Evolutionary conservation across 768 basidiomycete genomes (phyloP).

Genomic region (Podaxis sp.): DNA sequence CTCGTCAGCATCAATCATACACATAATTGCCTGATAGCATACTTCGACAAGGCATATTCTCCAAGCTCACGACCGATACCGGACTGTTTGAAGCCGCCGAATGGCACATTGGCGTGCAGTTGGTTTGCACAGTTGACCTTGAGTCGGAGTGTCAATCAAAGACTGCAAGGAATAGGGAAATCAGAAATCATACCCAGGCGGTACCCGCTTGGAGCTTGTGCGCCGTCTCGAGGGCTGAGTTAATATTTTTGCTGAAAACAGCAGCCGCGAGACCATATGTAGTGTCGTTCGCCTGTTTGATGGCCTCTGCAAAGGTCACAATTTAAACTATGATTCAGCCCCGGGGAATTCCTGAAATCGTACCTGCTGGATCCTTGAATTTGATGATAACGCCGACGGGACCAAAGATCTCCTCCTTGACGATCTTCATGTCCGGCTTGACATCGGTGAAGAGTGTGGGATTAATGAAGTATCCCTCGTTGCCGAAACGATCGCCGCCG

Average conservation of each 20-base stretch:
- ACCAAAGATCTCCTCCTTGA: conserved; percentile 72
- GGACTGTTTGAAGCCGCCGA: conserved; percentile 85
- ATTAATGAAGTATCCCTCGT: conserved; percentile 65
- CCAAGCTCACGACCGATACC: conserved; percentile 83
- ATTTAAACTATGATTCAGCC: neutral
- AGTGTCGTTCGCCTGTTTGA: conserved; percentile 82
- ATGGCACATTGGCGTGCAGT: conserved; percentile 61
- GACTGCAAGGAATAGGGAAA: neutral
- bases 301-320: conserved; percentile 51
- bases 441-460: conserved; percentile 73
- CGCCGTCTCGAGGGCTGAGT: conserved; percentile 69
- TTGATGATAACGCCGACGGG: conserved; percentile 72
- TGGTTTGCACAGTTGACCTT: conserved; percentile 52
- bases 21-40: conserved; percentile 19
- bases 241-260: conserved; percentile 81
- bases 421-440: conserved; percentile 65
- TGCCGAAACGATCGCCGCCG: conserved; percentile 61
- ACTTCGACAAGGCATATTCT: conserved; percentile 70
- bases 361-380: conserved; percentile 46
- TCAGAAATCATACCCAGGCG: conserved; percentile 49
- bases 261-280: conserved; percentile 85
- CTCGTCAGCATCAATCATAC: conserved; percentile 1
- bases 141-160: neutral
- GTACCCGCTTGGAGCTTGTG: conserved; percentile 82
- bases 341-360: neutral